These are phyloP conservation scores for carrot (Daucus carota) DNA, from an alignment of 129 eudicot genomes.

Conservation along the genomic window DNA sequence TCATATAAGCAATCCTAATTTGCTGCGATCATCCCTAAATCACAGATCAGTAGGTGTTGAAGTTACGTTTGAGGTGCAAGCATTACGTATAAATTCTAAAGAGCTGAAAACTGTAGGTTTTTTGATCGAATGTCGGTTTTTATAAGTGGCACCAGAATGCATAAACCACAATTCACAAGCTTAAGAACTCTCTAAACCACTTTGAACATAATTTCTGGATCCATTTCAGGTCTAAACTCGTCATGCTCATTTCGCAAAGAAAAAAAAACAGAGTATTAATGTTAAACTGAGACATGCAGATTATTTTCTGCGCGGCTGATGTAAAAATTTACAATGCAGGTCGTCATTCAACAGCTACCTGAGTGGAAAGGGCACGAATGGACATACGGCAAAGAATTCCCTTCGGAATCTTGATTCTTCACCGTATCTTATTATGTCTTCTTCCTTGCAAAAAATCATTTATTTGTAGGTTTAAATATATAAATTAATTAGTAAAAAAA, in stretches of 20 bases:
- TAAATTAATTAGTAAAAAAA: background rate
- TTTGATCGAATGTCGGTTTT: no score
- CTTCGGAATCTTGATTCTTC: conserved; percentile 32
- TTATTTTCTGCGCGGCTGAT: background rate
- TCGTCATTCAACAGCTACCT: conserved; percentile 82
- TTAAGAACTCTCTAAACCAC: no score
- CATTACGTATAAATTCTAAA: no score
- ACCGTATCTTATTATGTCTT: background rate
- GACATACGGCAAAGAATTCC: conserved; percentile 56
- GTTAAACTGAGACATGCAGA: background rate
- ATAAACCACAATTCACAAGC: no score
- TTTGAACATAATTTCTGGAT: no score
- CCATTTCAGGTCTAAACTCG: no score
- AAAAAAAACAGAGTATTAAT: background rate
- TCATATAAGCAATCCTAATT: background rate
- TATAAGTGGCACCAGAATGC: no score
- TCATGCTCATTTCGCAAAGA: no score
- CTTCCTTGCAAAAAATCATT: background rate
- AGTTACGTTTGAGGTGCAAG: no score
- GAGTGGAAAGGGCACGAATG: conserved; percentile 97
- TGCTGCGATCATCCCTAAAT: background rate
- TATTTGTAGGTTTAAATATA: background rate
- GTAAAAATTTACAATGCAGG: conserved; percentile 30
- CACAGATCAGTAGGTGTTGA: background rate
- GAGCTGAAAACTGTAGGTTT: no score